These are phyloP conservation scores for Colletotrichum ledebouriae DNA, from an alignment of 2,329 filamentous ascomycete genomes.

Conservation along the genomic window DNA sequence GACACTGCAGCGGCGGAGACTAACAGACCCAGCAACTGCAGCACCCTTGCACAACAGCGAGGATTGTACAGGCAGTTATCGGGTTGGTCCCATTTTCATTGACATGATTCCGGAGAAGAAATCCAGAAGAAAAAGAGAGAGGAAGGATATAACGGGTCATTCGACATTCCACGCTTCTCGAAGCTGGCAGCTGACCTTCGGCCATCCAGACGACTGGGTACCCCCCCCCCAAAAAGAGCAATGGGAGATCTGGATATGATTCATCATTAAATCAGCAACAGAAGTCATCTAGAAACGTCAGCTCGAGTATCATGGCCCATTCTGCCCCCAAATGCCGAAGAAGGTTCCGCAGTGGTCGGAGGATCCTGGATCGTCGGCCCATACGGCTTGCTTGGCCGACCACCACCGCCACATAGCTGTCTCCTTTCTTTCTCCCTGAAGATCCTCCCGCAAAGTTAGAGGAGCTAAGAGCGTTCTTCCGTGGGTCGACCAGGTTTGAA, in stretches of 20 bases:
- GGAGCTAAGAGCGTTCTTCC: background rate
- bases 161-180: conserved; percentile 28
- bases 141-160: conserved; percentile 28
- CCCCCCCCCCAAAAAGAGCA: conserved; percentile 7
- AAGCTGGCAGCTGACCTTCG: conserved; percentile 18
- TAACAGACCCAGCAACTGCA: background rate
- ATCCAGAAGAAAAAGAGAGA: conserved; percentile 22
- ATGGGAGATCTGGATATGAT: background rate
- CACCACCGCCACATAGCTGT: background rate
- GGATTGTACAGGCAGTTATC: conserved; percentile 14
- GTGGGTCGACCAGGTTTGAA: conserved; percentile 11
- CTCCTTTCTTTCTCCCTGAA: background rate
- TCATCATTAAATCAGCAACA: conserved; percentile 11
- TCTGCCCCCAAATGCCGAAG: conserved; percentile 8
- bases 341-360: conserved; percentile 5
- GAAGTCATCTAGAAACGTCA: background rate
- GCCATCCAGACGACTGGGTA: conserved; percentile 17
- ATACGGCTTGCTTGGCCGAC: conserved; percentile 3
- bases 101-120: conserved; percentile 14
- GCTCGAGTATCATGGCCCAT: background rate
- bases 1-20: conserved; percentile 2
- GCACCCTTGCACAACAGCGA: conserved; percentile 20
- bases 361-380: conserved; percentile 16
- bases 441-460: conserved; percentile 8
- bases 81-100: conserved; percentile 13